Evolutionary conservation across 306 rosid genomes (phyloP), one percentile per base, ranked within the genome.

Genomic region (Glycine latifolia): DNA sequence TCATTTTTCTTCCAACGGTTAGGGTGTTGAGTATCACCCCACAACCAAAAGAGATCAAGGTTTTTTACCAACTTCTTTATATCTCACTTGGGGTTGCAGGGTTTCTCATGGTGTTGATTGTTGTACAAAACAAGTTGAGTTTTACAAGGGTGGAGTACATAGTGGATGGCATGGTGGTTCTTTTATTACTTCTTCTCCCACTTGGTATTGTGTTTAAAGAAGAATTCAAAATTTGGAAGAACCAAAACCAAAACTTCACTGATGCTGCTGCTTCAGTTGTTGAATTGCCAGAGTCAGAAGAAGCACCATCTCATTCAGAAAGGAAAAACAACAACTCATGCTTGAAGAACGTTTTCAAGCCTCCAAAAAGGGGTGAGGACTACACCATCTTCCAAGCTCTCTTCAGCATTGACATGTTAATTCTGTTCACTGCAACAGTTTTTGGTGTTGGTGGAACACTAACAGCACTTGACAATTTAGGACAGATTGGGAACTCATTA

Each of bases 311-410:
- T 48, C 43, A 17, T 31, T 46, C 62, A 41, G 41, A 63, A 63
- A 13, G 67, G 8, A 61, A 31, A 61, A 62, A 7, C 10, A 39
- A 7, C 3, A 39, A 7, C 3, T 81, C 85, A 31, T 85, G 90
- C 75, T 14, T 67, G 20, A 33, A 58, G 48, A 88, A 72, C 7
- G 67, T 80, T 0, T 83, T 89, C 74, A 90, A 78, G 1, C 89
- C 91, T 0, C 97, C 97, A 0, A 72, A 76, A 5, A 92, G 94
- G 80, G 97, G 97, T 15, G 97, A 92, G 55, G 97, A 90, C 73
- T 86, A 88, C 86, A 88, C 87, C 1, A 90, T 92, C 4, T 59
- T 87, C n/a, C 97, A 92, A 85, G 97, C 90, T 5, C 56, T 92
- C 26, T 89, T 92, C 80, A 92, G 97, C 89, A 66, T 85, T 31